A percentile compares a stretch with the other conserved stretches of the same genome.
Evolutionary conservation across 2,329 filamentous ascomycete genomes (phyloP).

Genomic region (Alternaria incomplexa): DNA sequence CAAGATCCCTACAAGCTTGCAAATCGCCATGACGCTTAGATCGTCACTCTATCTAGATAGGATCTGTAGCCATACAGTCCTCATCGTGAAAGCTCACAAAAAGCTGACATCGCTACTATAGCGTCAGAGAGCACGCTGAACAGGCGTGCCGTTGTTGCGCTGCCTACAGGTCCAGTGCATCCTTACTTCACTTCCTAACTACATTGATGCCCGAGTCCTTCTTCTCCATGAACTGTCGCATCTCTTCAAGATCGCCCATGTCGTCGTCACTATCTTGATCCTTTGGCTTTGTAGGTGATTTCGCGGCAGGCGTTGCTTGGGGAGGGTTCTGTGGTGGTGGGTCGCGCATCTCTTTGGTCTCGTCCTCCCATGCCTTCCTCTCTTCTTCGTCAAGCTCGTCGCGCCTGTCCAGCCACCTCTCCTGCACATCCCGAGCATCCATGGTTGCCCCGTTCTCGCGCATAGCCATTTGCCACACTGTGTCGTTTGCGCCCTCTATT

Average conservation of each 20-base stretch:
- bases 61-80: neutral
- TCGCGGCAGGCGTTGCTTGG: conserved; percentile 1
- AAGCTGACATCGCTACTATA: neutral
- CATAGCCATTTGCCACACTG: conserved; percentile 97
- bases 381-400: conserved; percentile 86
- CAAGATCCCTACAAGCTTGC: neutral
- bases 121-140: neutral
- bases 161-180: neutral
- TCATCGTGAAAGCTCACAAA: neutral
- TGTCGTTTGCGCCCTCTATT: conserved; percentile 91
- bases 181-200: conserved; percentile 59
- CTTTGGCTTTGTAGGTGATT: conserved; percentile 8
- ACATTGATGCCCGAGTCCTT: conserved; percentile 73
- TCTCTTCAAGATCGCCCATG: conserved; percentile 48
- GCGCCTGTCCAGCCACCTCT: conserved; percentile 91
- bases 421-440: conserved; percentile 89
- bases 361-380: conserved; percentile 74
- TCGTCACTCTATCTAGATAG: neutral
- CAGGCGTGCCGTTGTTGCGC: neutral
- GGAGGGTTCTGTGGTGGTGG: conserved; percentile 16
- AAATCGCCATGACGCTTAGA: neutral
- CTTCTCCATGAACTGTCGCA: conserved; percentile 46
- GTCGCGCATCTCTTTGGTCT: conserved; percentile 60
- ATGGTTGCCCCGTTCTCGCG: conserved; percentile 71
- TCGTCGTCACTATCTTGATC: conserved; percentile 37